A percentile compares a stretch with the other conserved stretches of the same genome.
Evolutionary conservation across 2,329 filamentous ascomycete genomes (phyloP).

Genomic region (Fusarium sambucinum): DNA sequence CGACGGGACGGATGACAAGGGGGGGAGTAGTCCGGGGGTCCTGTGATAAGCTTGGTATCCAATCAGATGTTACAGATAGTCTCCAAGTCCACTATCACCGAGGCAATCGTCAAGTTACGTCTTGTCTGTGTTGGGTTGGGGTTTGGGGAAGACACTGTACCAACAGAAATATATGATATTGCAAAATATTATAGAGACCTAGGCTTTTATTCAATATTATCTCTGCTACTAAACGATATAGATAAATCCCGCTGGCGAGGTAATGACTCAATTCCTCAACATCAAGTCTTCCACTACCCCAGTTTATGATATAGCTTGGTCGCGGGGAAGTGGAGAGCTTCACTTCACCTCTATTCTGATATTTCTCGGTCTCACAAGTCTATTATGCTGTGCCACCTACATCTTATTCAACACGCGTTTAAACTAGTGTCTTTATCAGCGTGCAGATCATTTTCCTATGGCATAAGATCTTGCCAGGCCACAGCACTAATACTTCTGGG

Average conservation of each 20-base stretch:
- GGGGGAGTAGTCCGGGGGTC: neutral
- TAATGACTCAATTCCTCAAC: neutral
- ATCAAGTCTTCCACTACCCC: conserved; percentile 6
- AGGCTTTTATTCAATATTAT: neutral
- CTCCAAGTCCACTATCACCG: conserved; percentile 27
- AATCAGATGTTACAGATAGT: conserved; percentile 1
- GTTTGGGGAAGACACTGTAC: conserved; percentile 9
- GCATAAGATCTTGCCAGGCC: neutral
- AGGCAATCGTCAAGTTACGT: conserved; percentile 33
- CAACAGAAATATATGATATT: neutral
- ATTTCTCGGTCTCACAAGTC: neutral
- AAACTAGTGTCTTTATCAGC: too few species aligned
- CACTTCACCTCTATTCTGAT: neutral
- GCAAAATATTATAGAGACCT: neutral
- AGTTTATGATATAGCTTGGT: conserved; percentile 1
- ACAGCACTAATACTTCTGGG: neutral
- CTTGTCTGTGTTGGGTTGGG: too few species aligned
- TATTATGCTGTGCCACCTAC: neutral
- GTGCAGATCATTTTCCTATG: neutral
- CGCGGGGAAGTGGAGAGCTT: conserved; percentile 36
- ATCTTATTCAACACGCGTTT: neutral
- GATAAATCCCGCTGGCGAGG: neutral
- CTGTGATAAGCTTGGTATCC: neutral
- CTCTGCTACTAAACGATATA: neutral
- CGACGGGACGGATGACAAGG: conserved; percentile 16